Evolutionary conservation across 306 rosid genomes (phyloP), one percentile per base, ranked within the genome.

Genomic region (Crotalaria pallida): DNA sequence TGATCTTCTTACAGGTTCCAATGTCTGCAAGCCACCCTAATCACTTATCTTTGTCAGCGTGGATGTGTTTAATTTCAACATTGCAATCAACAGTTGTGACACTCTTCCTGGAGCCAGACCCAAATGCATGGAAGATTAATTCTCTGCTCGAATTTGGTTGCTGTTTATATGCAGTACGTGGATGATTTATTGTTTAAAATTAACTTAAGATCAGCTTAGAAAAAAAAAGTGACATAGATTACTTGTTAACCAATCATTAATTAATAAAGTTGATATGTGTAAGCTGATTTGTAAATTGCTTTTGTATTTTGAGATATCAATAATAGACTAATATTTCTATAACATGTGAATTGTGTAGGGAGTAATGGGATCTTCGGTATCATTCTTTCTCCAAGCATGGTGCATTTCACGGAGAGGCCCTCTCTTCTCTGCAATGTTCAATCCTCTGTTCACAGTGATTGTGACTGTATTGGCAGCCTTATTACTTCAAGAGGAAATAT

Each of bases 1-100:
- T n/a, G n/a, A n/a, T n/a, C n/a, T 45, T 18, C 2, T 0, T 7
- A n/a, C 64, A 85, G 95, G 95, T 84, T 67, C 96, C 88, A 3
- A 69, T 68, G 0, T 61, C 74, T 27, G 71, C 50, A 63, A 84
- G 80, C 68, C 83, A 80, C 73, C 84, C 91, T 0, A 74, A 86
- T 66, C 83, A 66, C 53, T 43, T 84, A 49, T 77, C 88, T 2
- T 45, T 82, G 5, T 80, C 91, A 22, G 83, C 87, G 0, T 86
- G 95, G 95, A 78, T 82, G 86, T 88, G 95, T 73, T 80, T 84
- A 10, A 23, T 84, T 47, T 44, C 76, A 15, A 65, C 86, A 7
- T 18, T 88, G 1, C 91, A 84, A 67, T 80, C 88, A 27, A 24
- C 81, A 11, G 19, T 3, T 1, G 55, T 78, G 3, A 11, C 88